phyloP scores from a whole-genome alignment of 78 protist species.

The Dictyostelium purpureum region DNA sequence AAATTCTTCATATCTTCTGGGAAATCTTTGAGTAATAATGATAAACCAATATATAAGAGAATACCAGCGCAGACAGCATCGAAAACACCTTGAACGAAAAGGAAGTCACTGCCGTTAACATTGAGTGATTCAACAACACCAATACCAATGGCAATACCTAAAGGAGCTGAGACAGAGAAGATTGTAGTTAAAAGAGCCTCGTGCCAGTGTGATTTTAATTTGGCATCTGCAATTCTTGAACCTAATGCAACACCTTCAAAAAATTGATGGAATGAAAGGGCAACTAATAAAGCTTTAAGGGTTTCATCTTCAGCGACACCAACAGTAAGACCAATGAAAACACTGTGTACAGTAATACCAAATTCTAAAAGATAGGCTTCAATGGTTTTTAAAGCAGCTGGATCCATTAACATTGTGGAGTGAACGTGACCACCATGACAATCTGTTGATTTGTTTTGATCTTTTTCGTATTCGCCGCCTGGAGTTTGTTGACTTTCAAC shows the following conservation, averaged over 20 bases:
- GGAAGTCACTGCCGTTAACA: not conserved
- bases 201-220: not conserved
- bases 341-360: constrained; percentile 71
- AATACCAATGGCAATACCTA: constrained; percentile 79
- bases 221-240: constrained; percentile 29
- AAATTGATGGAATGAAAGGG: constrained; percentile 73
- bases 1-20: constrained; percentile 20
- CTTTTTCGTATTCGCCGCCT: not conserved
- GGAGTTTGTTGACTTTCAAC: not conserved
- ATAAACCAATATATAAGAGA: constrained; percentile 38
- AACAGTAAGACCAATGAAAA: constrained; percentile 75
- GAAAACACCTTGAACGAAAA: constrained; percentile 55
- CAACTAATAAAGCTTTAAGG: constrained; percentile 31
- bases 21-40: constrained; percentile 28
- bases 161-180: constrained; percentile 77
- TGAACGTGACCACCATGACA: constrained; percentile 31
- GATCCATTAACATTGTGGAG: not conserved
- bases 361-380: constrained; percentile 55
- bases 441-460: too few relatives aligned
- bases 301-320: constrained; percentile 20
- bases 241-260: constrained; percentile 82
- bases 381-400: constrained; percentile 8
- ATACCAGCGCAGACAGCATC: constrained; percentile 74
- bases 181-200: constrained; percentile 12
- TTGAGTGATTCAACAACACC: constrained; percentile 1